These are phyloP conservation scores for Oxytropis ochrocephala DNA, from an alignment of 306 rosid species.

Conservation along the genomic window DNA sequence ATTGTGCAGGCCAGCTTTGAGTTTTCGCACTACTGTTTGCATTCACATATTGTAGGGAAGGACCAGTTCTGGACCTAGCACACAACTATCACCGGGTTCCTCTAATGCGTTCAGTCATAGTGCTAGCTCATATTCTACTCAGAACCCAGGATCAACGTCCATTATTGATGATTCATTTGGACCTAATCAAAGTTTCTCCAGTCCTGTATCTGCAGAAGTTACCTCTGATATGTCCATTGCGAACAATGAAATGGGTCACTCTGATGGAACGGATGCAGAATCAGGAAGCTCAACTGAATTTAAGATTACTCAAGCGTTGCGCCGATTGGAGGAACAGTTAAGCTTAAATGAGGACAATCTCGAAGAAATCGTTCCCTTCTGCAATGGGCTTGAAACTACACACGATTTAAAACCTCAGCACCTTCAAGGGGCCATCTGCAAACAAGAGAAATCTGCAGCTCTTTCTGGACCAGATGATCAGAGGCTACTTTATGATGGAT, in stretches of 20 bases:
- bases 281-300: conserved; percentile 32
- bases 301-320: conserved; percentile 64
- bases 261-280: conserved; percentile 39
- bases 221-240: conserved; percentile 42
- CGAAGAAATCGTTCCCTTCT: conserved; percentile 35
- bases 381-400: conserved; percentile 27
- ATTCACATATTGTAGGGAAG: conserved; percentile 57
- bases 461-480: conserved; percentile 34
- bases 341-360: conserved; percentile 68
- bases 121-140: conserved; percentile 43
- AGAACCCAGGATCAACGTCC: conserved; percentile 45
- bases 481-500: conserved; percentile 38
- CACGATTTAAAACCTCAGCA: conserved; percentile 32
- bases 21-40: neutral
- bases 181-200: conserved; percentile 50
- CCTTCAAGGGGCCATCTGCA: conserved; percentile 21
- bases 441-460: conserved; percentile 39
- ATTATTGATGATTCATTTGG: conserved; percentile 40
- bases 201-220: conserved; percentile 67
- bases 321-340: conserved; percentile 77
- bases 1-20: neutral
- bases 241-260: conserved; percentile 31
- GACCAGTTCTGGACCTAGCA: conserved; percentile 36
- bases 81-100: conserved; percentile 51
- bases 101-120: conserved; percentile 43